phyloP scores from a whole-genome alignment of 2,329 filamentous ascomycete species.

The Xylaria sp. region DNA sequence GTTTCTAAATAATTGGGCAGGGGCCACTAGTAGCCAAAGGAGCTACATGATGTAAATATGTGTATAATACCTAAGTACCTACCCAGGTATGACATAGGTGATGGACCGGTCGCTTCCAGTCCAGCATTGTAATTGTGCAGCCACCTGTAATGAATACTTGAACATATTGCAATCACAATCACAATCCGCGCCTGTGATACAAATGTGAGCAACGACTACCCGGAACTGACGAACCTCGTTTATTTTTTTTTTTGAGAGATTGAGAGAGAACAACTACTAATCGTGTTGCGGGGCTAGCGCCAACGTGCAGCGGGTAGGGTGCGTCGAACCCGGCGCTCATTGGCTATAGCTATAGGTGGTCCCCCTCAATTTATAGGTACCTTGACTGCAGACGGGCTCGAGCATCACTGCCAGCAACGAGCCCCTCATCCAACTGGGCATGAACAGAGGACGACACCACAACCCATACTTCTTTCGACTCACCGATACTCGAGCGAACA shows the following conservation, averaged over 20 bases:
- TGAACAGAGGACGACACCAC: slow-evolving; percentile 23
- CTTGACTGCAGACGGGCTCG: slow-evolving; percentile 29
- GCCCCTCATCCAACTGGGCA: slow-evolving; percentile 42
- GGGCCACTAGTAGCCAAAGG: slow-evolving; percentile 7
- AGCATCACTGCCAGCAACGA: slow-evolving; percentile 44
- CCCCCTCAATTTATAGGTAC: slow-evolving; percentile 35
- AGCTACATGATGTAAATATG: slow-evolving; percentile 35
- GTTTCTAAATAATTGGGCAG: slow-evolving; percentile 16
- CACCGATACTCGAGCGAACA: slow-evolving; percentile 47
- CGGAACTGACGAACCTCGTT: not conserved
- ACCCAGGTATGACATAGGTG: slow-evolving; percentile 1
- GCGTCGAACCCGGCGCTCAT: slow-evolving; percentile 24
- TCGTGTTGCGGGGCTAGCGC: slow-evolving; percentile 16
- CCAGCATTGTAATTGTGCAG: slow-evolving; percentile 10
- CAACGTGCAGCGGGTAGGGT: slow-evolving; percentile 19
- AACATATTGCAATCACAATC: not conserved
- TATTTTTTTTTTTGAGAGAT: not conserved
- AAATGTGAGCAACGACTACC: not conserved
- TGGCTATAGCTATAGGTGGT: slow-evolving; percentile 41
- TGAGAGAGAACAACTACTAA: slow-evolving; percentile 4
- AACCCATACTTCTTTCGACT: slow-evolving; percentile 35
- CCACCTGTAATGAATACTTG: slow-evolving; percentile 1
- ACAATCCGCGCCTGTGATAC: not conserved
- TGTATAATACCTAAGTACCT: slow-evolving; percentile 28
- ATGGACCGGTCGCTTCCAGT: slow-evolving; percentile 1